Conservation (phyloP, 306 rosid genomes). For the Albizia julibrissin region DNA sequence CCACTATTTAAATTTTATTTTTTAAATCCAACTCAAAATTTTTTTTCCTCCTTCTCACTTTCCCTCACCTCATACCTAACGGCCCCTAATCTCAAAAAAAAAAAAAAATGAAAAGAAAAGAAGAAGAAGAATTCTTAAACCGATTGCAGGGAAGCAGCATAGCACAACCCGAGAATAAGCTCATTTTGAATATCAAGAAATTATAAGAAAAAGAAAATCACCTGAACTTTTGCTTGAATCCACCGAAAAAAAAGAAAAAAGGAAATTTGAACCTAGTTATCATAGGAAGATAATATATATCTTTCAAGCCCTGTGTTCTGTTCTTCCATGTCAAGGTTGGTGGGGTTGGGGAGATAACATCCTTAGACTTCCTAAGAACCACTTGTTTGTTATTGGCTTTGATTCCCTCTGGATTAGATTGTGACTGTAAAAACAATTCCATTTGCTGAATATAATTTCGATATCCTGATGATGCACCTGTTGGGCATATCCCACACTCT, state of each 20-base stretch:
- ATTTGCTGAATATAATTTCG: background rate
- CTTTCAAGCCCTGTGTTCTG: background rate
- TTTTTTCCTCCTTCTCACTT: too few relatives aligned
- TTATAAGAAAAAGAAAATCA: background rate
- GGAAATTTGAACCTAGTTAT: background rate
- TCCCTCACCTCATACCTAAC: too few relatives aligned
- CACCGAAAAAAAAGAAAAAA: background rate
- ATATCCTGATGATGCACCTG: background rate
- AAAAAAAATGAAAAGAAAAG: background rate
- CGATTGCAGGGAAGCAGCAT: background rate
- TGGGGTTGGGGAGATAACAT: background rate
- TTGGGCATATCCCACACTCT: constrained; percentile 15
- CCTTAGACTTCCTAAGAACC: background rate
- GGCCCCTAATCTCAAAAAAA: too few relatives aligned
- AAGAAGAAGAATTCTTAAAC: too few relatives aligned
- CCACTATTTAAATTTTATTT: too few relatives aligned
- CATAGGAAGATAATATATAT: background rate
- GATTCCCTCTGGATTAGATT: background rate
- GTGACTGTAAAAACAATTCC: background rate
- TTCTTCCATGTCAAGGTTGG: background rate
- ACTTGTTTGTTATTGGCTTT: background rate
- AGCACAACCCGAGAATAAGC: background rate
- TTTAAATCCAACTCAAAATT: too few relatives aligned
- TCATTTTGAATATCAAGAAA: background rate
- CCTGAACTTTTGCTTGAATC: background rate